Base-by-base conservation (phyloP, 2,329 filamentous ascomycete genomes). In the Beauveria scarabaeidicola region DNA sequence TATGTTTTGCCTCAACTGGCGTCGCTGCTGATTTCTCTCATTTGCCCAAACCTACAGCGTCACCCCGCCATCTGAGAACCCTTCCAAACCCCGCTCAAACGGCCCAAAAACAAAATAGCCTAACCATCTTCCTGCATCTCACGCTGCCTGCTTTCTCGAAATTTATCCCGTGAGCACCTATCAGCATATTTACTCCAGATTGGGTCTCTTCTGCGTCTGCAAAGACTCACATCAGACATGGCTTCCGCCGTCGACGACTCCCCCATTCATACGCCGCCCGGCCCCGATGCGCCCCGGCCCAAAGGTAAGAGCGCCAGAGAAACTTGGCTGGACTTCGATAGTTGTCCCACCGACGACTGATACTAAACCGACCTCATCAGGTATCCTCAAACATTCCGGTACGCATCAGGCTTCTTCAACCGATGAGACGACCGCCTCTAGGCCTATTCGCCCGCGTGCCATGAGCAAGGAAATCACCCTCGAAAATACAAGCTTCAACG, bases 401-500 rank as follows among this genome's bases (percentile, higher is more conserved):
- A 90, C 82, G 63, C 86, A 82, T 67, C 78, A 81, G 61, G n/a
- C 40, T 82, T 84, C 32, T 81, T 85, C 21, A 8, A 52, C 47
- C 2, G 36, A 58, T n/a, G 21, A 36, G 21, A 21, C 59, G 10
- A 11, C 44, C 23, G 9, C 69, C 69, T 81, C 72, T 62, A 80
- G 74, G 66, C 82, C 72, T 66, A 81, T 55, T 43, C 70, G 71
- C 55, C 72, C 73, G 59, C 69, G 68, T 68, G 68, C 78, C 60
- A 69, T 75, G 66, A 87, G 91, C 65, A 94, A 95, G 76, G 94
- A 97, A 70, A 80, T 97, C 67, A 95, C 91, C 3, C 84, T 97
- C 62, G 87, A 92, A 73, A 99, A 99, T 76, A 99, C 94, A 1
- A 84, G 97, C 63, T 85, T 90, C 71, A 99, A 99, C 78, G 91